A percentile compares a stretch with the other conserved stretches of the same genome.
These are phyloP conservation scores for Tricharina praecox DNA, from an alignment of 495 filamentous ascomycete genomes.

Conservation along the genomic window DNA sequence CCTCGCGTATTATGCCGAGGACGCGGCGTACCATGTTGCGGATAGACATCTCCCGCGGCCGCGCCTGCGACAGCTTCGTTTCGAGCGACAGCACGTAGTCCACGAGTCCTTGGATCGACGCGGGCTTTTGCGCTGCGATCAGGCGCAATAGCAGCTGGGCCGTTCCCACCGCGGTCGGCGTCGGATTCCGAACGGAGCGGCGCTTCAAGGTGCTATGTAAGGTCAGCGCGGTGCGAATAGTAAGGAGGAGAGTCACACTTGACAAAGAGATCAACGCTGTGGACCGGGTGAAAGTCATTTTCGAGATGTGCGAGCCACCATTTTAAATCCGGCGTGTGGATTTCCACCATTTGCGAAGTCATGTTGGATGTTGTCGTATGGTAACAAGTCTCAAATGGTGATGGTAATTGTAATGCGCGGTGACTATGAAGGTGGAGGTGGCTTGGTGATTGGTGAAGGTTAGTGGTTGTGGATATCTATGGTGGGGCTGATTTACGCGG, in stretches of 20 bases:
- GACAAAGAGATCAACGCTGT: constrained; percentile 22
- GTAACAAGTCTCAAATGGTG: too few species aligned
- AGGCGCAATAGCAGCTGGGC: constrained; percentile 71
- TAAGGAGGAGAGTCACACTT: constrained; percentile 8
- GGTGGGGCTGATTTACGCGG: too few species aligned
- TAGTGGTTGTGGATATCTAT: too few species aligned
- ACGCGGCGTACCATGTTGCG: constrained; percentile 87
- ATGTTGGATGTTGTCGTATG: too few species aligned
- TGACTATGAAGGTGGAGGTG: too few species aligned
- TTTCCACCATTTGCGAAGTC: constrained; percentile 19
- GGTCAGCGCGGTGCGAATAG: not conserved
- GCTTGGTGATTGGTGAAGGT: too few species aligned
- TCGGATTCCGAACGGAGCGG: constrained; percentile 69
- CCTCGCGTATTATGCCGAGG: constrained; percentile 77
- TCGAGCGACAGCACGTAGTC: constrained; percentile 60
- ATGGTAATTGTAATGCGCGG: too few species aligned
- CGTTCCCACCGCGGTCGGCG: constrained; percentile 79
- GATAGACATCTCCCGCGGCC: constrained; percentile 75
- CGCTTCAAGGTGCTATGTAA: constrained; percentile 43
- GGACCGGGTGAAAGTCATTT: constrained; percentile 14
- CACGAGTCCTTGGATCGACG: constrained; percentile 59
- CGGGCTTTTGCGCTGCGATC: constrained; percentile 53
- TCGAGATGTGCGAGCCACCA: constrained; percentile 27
- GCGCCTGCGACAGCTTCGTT: constrained; percentile 54
- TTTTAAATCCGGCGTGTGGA: constrained; percentile 22